Base-by-base conservation (phyloP, 2,329 filamentous ascomycete genomes). In the Dissoconium aciculare region DNA sequence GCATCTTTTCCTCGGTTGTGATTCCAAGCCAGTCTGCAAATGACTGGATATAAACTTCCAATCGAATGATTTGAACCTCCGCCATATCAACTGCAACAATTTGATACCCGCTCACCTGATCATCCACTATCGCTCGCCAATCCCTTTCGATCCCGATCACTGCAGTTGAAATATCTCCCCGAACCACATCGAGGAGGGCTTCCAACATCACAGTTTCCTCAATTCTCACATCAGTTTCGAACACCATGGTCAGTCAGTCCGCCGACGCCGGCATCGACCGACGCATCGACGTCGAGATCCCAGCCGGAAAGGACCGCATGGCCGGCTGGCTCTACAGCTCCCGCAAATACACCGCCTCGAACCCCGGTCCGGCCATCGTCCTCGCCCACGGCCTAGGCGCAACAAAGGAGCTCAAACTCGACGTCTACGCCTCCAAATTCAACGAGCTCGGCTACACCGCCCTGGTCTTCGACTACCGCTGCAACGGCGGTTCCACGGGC, bases 381-480 rank as follows among this genome's bases (percentile, higher is more conserved):
- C 19, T 43, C 31, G 26, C 38, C 6, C 36, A 43, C 31, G 42
- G 40, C 26, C 39, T 23, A 17, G 28, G 28, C 5, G 38, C 35
- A 4, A 12, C 39, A 23, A 43, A 45, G 17, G 40, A 43, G 25
- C 38, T 43, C 34, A 35, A 43, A 15, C 35, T 43, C n/a, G 33
- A 45, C 31, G 29, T 31, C n/a, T 42, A 42, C 28, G 40, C 42
- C 5, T 28, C 35, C 12, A 24, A 43, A 21, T 43, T 43, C 32
- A 38, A 21, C 11, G 28, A 40, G n/a, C 36, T 42, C 13, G 19
- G 28, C 14, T 14, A 54, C n/a, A 34, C 38, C 28, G 50, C 47
- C 23, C 39, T 58, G 9, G 47, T 55, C 2, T 57, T 52, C 35
- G 53, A 56, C 33, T 46, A 56, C 32, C 51, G 54, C 14, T 41